Evolutionary conservation across 108 stramenopile genomes (phyloP), one percentile per base, ranked within the genome.

Genomic region (Cyclotella choctawhatcheeana): DNA sequence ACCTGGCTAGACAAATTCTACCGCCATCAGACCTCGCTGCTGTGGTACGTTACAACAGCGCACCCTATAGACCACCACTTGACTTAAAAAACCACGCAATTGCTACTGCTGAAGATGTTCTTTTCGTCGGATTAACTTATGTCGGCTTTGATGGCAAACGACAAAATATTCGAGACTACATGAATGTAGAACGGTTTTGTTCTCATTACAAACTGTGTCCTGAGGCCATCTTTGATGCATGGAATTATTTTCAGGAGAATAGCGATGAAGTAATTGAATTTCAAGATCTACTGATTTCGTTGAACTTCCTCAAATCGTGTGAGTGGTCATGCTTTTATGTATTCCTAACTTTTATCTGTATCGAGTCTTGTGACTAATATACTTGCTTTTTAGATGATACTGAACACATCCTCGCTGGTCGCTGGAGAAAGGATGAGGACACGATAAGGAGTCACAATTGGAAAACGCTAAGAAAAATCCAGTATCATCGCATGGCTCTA

Each of bases 261-360:
- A 17, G 27, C 4, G 53, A 54, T 14, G 27, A 54, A 54, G 21
- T 5, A 5, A 54, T 54, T 3, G 25, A 54, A 5, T 54, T 54
- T 26, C 4, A 27, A 29, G 4, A 4, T 27, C 16, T 54, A 4
- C 25, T 54, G 27, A 16, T 16, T 7, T 7, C 53, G 27, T 54
- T 54, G 53, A 54, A 54, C 16, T 54, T 54, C 14, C 53, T 54
- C 53, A 54, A 54, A 54, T 27, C 4, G 5, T 54, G 53, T 54
- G 14, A 54, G 53, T 54, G n/a, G n/a, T n/a, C n/a, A n/a, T n/a
- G n/a, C n/a, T n/a, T n/a, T n/a, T n/a, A n/a, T n/a, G n/a, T n/a
- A n/a, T n/a, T n/a, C n/a, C n/a, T n/a, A n/a, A n/a, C n/a, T n/a
- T n/a, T n/a, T n/a, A n/a, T n/a, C n/a, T n/a, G n/a, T n/a, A n/a